Evolutionary conservation across 768 basidiomycete species (phyloP).

Genomic region (Suillus clintonianus): DNA sequence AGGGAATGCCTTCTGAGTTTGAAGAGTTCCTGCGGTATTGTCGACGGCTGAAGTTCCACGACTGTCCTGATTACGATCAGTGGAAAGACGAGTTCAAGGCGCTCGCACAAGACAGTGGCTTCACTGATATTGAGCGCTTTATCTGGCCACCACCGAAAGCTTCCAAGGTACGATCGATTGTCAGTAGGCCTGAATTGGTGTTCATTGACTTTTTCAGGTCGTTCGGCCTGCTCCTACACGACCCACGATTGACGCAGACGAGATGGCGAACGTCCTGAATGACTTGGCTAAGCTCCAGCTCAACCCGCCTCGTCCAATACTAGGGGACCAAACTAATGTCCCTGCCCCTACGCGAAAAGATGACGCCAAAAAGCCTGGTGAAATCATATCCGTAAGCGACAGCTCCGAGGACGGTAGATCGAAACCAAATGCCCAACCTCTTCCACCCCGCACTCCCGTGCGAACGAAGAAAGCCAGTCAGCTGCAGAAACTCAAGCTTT

Average conservation of each 20-base stretch:
- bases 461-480: constrained; percentile 47
- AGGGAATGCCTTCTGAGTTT: constrained; percentile 67
- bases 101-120: constrained; percentile 63
- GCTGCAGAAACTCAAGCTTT: constrained; percentile 48
- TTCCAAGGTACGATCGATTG: constrained; percentile 27
- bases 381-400: constrained; percentile 47
- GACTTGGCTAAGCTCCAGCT: constrained; percentile 63
- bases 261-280: constrained; percentile 58
- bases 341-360: constrained; percentile 37
- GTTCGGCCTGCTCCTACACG: constrained; percentile 20
- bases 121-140: constrained; percentile 57
- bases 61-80: constrained; percentile 62
- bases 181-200: neutral
- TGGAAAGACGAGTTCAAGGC: constrained; percentile 69
- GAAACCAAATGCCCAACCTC: constrained; percentile 15
- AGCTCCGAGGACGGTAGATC: constrained; percentile 34
- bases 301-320: constrained; percentile 43
- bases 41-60: constrained; percentile 66
- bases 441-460: constrained; percentile 31
- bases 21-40: constrained; percentile 79
- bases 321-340: constrained; percentile 54
- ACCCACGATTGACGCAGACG: constrained; percentile 33
- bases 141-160: constrained; percentile 68
- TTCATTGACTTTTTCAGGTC: constrained; percentile 21
- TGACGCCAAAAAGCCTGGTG: constrained; percentile 22